Evolutionary conservation across 257 asterid species (phyloP), one percentile per base, ranked within the genome.

Genomic region (Dorcoceras hygrometricum): DNA sequence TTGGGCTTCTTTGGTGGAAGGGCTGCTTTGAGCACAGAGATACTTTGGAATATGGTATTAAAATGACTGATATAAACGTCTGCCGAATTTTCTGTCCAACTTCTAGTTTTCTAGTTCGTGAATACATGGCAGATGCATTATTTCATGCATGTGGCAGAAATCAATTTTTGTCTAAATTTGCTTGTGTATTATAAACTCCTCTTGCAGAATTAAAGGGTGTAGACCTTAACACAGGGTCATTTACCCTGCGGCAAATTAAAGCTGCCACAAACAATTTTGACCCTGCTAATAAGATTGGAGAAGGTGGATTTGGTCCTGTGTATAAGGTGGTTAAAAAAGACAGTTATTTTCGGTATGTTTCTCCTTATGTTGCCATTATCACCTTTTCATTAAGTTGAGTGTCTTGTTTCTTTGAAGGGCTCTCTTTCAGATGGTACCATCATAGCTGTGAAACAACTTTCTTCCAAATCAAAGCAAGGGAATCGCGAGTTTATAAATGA

Each of bases 231-330:
- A 81, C 84, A 0, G 82, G 84, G 3, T 70, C 80, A 43, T 84
- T 80, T 51, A 71, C 86, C 20, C 69, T 80, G 29, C 70, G 78
- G 57, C 87, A 84, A 71, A 73, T 84, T 20, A 84, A 66, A 76
- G 82, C 82, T 53, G 87, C 87, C 51, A 84, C 90, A 3, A 72
- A 84, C 68, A 84, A 84, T 68, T 84, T 84, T 67, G 87, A 84
- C 68, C 82, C 78, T 8, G 80, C 79, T 59, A 76, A 79, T 69
- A 84, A 84, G 75, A 82, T 84, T 46, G 90, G 90, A 68, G 90
- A 84, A 78, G 90, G 90, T 67, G 90, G 90, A 61, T 84, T 84
- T 67, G 90, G 90, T 55, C 82, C 90, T 12, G 90, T 84, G 8
- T 82, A 69, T 76, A 82, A 80, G 87, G 90, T 84, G 67, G 25